These are phyloP conservation scores for Gaeumannomyces sp. DNA, from an alignment of 2,329 filamentous ascomycete species.

Conservation along the genomic window DNA sequence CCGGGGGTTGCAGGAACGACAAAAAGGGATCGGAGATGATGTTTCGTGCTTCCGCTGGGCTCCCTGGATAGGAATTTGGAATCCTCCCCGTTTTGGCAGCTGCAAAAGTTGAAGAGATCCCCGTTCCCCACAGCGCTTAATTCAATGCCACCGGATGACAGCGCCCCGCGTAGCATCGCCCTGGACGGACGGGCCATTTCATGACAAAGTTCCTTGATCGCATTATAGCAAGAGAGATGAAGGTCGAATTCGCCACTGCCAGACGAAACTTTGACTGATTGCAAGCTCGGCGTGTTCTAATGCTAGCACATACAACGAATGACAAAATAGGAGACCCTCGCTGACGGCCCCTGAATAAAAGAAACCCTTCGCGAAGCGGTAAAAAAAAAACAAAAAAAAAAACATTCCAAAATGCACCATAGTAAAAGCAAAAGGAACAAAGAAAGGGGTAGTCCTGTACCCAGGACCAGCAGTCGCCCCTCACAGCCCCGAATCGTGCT, in stretches of 20 bases:
- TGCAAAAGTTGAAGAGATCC: too few species aligned
- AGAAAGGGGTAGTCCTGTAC: background rate
- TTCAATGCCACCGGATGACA: too few species aligned
- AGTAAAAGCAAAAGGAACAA: background rate
- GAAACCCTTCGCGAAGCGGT: background rate
- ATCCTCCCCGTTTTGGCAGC: background rate
- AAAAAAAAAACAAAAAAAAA: background rate
- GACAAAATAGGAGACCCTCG: background rate
- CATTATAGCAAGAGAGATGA: too few species aligned
- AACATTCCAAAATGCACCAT: background rate
- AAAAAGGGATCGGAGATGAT: background rate
- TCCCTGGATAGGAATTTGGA: background rate
- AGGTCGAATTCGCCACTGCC: background rate
- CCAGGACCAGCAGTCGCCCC: too few species aligned
- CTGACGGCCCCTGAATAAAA: background rate
- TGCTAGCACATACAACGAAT: background rate
- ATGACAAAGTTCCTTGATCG: too few species aligned
- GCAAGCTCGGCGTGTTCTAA: background rate
- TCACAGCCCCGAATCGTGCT: conserved; percentile 16
- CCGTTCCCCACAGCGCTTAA: too few species aligned
- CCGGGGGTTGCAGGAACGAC: too few species aligned
- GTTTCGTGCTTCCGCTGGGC: too few species aligned
- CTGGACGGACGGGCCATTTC: too few species aligned
- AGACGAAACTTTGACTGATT: background rate
- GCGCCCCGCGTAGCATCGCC: too few species aligned